Base-by-base conservation (phyloP, 306 rosid genomes). In the Lagenaria siceraria region DNA sequence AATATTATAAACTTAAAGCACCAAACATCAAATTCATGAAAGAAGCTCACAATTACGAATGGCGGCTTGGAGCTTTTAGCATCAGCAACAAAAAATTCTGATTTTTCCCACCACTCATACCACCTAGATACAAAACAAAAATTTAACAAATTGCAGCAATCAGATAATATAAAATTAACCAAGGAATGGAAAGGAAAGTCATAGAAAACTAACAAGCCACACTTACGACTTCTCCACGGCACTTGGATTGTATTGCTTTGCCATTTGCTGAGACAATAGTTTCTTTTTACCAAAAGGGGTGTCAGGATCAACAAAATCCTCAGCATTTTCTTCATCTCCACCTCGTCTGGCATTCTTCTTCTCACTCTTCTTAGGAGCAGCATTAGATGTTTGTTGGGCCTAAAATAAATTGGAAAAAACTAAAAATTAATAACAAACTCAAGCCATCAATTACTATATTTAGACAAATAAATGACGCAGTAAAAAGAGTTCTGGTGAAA, bases 51-150 rank as follows among this genome's bases (percentile, higher is more conserved):
- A 82, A 92, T 92, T 61, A 87, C 90, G 84, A 95, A 95, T 38
- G 97, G 87, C 11, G 89, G 89, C 79, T 95, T 95, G 71, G 91
- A 70, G 97, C 99, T 89, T 76, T 78, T 89, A 40, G 89, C 89
- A 80, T 95, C 96, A 77, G 98, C 97, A 78, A 85, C 93, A 80
- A 92, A 95, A 72, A 43, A 87, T 10, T 82, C 82, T 9, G 97
- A 83, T 54, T 95, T 82, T 90, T 95, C 99, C 99, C 98, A 95
- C 97, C 97, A 92, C 22, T 79, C 85, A 64, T 95, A 95, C 99
- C 99, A 95, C 93, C 99, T 95, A 80, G 53, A 75, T 76, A 31
- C 80, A 35, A 78, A 87, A 83, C 29, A 78, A 17, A 62, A 80
- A 74, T 80, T 27, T 77, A 52, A 76, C 46, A 68, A 33, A 82